Evolutionary conservation across 2,329 filamentous ascomycete species (phyloP).

Genomic region (Cordyceps javanica): DNA sequence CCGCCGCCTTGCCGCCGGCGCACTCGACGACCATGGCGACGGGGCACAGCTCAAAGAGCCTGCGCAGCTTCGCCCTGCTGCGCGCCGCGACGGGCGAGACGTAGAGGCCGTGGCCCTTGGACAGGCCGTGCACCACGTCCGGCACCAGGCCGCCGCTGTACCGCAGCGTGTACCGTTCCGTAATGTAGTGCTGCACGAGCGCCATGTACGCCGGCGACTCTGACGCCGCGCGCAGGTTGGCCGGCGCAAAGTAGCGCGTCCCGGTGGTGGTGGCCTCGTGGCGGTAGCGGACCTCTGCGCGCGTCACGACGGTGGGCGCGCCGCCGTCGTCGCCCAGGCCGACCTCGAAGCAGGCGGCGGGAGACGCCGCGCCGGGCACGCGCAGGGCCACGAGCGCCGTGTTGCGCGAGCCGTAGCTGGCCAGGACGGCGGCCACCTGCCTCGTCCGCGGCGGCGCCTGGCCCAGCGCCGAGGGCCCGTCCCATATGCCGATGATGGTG

Average conservation of each 20-base stretch:
- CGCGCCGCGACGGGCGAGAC: constrained; percentile 47
- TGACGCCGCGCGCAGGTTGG: constrained; percentile 52
- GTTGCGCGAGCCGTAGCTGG: constrained; percentile 49
- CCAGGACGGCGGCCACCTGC: constrained; percentile 45
- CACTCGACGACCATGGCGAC: constrained; percentile 56
- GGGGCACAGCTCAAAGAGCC: constrained; percentile 54
- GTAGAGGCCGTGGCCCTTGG: constrained; percentile 58
- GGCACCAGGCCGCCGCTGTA: constrained; percentile 58
- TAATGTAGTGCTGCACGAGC: constrained; percentile 44
- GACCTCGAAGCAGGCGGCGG: constrained; percentile 44
- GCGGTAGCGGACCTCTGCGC: constrained; percentile 32
- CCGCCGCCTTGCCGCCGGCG: constrained; percentile 50
- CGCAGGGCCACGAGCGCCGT: constrained; percentile 50
- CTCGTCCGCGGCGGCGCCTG: constrained; percentile 30
- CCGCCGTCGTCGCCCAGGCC: constrained; percentile 28
- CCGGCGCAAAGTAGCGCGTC: constrained; percentile 56
- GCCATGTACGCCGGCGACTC: constrained; percentile 42
- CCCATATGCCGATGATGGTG: constrained; percentile 56
- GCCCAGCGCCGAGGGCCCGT: constrained; percentile 38
- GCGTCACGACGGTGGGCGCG: constrained; percentile 33
- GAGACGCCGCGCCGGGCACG: constrained; percentile 28
- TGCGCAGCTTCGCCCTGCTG: constrained; percentile 51
- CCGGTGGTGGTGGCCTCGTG: constrained; percentile 26
- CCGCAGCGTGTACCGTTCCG: constrained; percentile 50
- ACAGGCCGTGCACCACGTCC: constrained; percentile 52